These are phyloP conservation scores for Mycena alexandri DNA, from an alignment of 768 basidiomycete species.

Conservation along the genomic window DNA sequence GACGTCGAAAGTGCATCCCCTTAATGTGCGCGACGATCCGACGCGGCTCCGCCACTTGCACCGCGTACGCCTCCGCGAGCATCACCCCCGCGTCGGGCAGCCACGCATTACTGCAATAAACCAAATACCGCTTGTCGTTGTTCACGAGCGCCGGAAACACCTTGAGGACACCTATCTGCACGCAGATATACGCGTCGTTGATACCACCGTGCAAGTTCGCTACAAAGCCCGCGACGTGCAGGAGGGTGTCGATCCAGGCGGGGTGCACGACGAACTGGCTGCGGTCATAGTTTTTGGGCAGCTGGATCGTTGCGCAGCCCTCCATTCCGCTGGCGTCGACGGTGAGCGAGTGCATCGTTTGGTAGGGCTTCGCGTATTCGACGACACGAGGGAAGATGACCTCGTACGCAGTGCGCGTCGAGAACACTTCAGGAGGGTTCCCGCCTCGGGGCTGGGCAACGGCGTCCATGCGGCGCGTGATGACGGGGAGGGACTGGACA, in stretches of 20 bases:
- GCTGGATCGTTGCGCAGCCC: constrained; percentile 62
- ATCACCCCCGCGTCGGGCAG: constrained; percentile 59
- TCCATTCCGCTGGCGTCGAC: constrained; percentile 62
- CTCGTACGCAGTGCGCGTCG: constrained; percentile 69
- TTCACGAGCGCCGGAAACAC: constrained; percentile 59
- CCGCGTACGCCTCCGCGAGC: constrained; percentile 64
- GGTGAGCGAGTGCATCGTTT: constrained; percentile 66
- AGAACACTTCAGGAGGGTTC: constrained; percentile 60
- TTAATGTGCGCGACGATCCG: constrained; percentile 68
- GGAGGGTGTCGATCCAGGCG: constrained; percentile 73
- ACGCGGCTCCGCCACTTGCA: constrained; percentile 52
- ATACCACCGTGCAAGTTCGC: constrained; percentile 66
- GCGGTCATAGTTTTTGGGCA: constrained; percentile 50
- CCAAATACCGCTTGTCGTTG: constrained; percentile 55
- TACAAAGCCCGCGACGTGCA: constrained; percentile 80
- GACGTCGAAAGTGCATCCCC: constrained; percentile 70
- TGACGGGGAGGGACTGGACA: constrained; percentile 47
- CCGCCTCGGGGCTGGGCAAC: constrained; percentile 43
- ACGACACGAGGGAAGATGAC: constrained; percentile 79
- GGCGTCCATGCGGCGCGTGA: constrained; percentile 50
- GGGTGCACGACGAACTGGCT: constrained; percentile 61
- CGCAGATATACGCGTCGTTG: constrained; percentile 75
- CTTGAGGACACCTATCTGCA: constrained; percentile 61
- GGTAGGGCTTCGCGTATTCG: constrained; percentile 69
- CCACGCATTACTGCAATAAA: constrained; percentile 65